Conservation (phyloP, 352 stramenopile genomes). For the Phytophthora quininea region DNA sequence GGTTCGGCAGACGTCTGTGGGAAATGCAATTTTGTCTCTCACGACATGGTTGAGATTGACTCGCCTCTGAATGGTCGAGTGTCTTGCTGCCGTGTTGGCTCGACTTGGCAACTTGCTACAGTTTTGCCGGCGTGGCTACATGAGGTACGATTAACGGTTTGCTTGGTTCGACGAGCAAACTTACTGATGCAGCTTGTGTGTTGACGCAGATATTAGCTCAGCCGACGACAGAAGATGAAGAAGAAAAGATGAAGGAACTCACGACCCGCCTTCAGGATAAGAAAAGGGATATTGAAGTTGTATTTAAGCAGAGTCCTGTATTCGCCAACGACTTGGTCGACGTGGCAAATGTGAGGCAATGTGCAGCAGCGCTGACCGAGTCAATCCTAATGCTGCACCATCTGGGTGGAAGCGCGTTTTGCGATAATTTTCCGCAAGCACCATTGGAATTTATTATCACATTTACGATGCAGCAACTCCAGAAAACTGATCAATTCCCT, state of each 20-base stretch:
- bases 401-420: conserved; percentile 4
- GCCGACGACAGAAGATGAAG: conserved; percentile 22
- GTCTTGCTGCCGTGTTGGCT: conserved; percentile 9
- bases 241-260: conserved; percentile 21
- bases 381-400: conserved; percentile 21
- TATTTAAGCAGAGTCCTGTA: conserved; percentile 22
- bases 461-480: conserved; percentile 29
- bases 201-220: conserved; percentile 21
- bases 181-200: no score
- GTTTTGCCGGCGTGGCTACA: conserved; percentile 24
- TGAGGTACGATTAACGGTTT: conserved; percentile 15
- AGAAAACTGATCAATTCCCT: background rate
- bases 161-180: no score
- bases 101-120: conserved; percentile 22
- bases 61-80: background rate
- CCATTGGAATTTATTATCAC: conserved; percentile 25
- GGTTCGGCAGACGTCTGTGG: background rate
- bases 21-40: conserved; percentile 27
- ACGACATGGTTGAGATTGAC: conserved; percentile 10
- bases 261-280: conserved; percentile 11
- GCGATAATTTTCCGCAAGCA: conserved; percentile 18
- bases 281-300: conserved; percentile 18
- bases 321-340: conserved; percentile 24
- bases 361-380: conserved; percentile 8
- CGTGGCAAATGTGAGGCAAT: conserved; percentile 19